These are phyloP conservation scores for Alternaria sp. DNA, from an alignment of 2,329 filamentous ascomycete genomes.

Conservation along the genomic window DNA sequence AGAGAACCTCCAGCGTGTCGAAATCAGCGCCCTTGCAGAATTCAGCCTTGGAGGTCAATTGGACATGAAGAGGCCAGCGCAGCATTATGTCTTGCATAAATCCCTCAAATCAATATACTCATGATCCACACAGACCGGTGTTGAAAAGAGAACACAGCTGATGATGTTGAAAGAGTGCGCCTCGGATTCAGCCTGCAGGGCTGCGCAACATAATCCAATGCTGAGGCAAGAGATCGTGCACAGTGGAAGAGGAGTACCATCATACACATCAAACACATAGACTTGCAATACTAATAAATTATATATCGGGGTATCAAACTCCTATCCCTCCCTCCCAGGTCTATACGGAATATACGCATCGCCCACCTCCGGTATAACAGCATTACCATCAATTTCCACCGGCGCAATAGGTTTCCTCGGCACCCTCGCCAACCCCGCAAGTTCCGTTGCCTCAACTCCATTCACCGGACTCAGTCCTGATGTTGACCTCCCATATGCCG, in stretches of 20 bases:
- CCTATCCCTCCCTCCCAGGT: not conserved
- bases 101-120: too few species aligned
- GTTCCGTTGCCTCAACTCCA: conserved; percentile 4
- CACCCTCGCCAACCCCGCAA: conserved; percentile 21
- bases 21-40: not conserved
- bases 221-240: not conserved
- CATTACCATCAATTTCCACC: conserved; percentile 24
- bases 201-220: too few species aligned
- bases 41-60: not conserved
- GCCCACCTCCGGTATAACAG: conserved; percentile 16
- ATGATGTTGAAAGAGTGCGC: too few species aligned
- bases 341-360: conserved; percentile 19
- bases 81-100: too few species aligned
- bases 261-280: not conserved
- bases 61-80: not conserved
- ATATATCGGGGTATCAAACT: not conserved
- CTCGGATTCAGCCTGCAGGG: too few species aligned
- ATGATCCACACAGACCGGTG: too few species aligned
- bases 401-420: conserved; percentile 25
- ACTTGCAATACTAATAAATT: not conserved
- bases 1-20: not conserved
- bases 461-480: too few species aligned
- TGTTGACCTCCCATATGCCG: too few species aligned
- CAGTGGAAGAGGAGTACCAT: not conserved
- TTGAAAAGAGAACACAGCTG: too few species aligned